These are phyloP conservation scores for Eutypella sp. DNA, from an alignment of 2,329 filamentous ascomycete species.

Conservation along the genomic window DNA sequence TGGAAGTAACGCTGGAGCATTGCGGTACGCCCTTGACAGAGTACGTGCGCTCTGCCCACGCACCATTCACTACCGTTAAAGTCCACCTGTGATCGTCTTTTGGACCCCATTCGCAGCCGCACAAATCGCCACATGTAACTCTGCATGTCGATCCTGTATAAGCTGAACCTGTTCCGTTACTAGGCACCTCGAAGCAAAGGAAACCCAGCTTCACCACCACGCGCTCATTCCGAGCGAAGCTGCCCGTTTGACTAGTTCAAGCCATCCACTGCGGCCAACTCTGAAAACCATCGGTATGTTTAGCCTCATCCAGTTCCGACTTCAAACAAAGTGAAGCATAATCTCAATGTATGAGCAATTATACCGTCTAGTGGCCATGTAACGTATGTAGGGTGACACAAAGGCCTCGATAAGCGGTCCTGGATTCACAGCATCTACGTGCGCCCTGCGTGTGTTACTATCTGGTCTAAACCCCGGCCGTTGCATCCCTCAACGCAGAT, in stretches of 20 bases:
- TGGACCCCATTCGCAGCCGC: not conserved
- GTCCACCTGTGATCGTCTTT: not conserved
- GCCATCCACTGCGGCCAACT: conserved; percentile 20
- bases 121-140: conserved; percentile 5
- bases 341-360: conserved; percentile 10
- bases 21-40: conserved; percentile 14
- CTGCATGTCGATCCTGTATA: not conserved
- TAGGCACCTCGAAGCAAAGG: not conserved
- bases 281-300: conserved; percentile 42
- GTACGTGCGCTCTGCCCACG: not conserved
- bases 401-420: not conserved
- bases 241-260: not conserved
- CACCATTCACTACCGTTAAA: not conserved
- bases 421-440: not conserved
- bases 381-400: not conserved
- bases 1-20: conserved; percentile 16
- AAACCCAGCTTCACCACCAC: not conserved
- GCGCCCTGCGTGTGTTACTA: not conserved
- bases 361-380: not conserved
- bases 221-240: not conserved
- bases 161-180: not conserved
- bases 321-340: conserved; percentile 28
- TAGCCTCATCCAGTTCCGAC: conserved; percentile 28
- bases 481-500: not conserved
- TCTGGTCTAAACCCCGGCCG: not conserved